Conservation (phyloP, 371 early-diverging fungal species). For the Mucor velutinosus region DNA sequence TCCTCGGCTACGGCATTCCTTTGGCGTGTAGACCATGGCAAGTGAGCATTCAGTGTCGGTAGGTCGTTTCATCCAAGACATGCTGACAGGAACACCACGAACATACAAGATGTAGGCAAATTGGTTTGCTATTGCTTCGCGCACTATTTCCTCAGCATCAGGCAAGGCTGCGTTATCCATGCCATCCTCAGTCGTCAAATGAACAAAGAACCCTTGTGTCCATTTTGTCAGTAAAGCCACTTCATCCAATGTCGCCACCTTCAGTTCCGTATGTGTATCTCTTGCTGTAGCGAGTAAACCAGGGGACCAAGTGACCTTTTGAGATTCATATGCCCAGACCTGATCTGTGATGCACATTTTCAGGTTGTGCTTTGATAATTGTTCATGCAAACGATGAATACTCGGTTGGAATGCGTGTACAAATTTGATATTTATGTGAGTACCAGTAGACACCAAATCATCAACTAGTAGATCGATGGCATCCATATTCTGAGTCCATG, state of each 20-base stretch:
- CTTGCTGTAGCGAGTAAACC: neutral
- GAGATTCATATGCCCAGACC: neutral
- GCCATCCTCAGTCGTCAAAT: neutral
- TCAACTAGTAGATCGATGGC: neutral
- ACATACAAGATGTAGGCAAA: neutral
- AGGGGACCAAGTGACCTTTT: neutral
- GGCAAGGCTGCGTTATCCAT: neutral
- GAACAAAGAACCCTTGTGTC: neutral
- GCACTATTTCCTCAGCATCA: neutral
- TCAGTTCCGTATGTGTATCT: neutral
- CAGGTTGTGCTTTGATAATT: neutral
- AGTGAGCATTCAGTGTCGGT: slow-evolving; percentile 8
- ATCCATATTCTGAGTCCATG: neutral
- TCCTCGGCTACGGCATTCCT: slow-evolving; percentile 3
- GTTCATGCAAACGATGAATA: neutral
- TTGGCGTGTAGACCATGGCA: slow-evolving; percentile 15
- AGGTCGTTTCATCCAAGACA: slow-evolving; percentile 18
- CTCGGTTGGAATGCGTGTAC: neutral
- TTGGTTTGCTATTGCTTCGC: neutral
- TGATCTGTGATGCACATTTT: neutral
- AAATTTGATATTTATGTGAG: neutral
- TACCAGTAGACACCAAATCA: neutral
- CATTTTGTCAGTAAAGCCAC: neutral
- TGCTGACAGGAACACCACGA: slow-evolving; percentile 6
- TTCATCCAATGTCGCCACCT: neutral